Percentiles rank a stretch among this genome's conserved stretches.
phyloP scores from a whole-genome alignment of 176 grass and related monocot genomes.

The Oryza meridionalis region DNA sequence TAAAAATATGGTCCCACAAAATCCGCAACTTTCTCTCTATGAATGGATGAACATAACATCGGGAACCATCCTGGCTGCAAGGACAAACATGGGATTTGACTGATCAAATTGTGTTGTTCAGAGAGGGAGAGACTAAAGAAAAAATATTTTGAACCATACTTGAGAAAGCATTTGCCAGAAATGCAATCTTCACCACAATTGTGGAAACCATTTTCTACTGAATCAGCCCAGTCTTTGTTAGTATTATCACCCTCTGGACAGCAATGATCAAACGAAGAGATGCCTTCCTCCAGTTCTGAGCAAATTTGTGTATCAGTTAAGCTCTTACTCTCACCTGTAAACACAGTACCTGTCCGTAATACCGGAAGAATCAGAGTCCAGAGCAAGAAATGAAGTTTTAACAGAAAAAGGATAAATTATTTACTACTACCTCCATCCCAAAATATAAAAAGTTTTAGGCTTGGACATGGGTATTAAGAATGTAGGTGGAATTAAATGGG shows the following conservation, averaged over 20 bases:
- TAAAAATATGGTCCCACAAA: conserved; percentile 42
- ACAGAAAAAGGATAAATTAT: conserved; percentile 1
- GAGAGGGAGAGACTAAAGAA: background rate
- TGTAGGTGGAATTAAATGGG: too few species aligned
- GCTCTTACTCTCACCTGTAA: conserved; percentile 44
- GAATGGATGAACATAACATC: conserved; percentile 67
- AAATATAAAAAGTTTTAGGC: too few species aligned
- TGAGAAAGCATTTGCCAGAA: conserved; percentile 36
- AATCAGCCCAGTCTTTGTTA: conserved; percentile 39
- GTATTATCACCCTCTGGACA: conserved; percentile 35
- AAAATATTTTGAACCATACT: conserved; percentile 48
- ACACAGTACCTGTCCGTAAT: conserved; percentile 49
- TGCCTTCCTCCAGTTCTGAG: conserved; percentile 39
- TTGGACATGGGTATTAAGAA: too few species aligned
- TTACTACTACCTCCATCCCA: background rate
- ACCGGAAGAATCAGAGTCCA: conserved; percentile 46
- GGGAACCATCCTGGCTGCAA: conserved; percentile 60
- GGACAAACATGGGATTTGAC: background rate
- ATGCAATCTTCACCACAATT: conserved; percentile 23
- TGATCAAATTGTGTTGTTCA: conserved; percentile 6
- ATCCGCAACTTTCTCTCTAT: conserved; percentile 62
- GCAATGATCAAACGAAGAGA: conserved; percentile 46
- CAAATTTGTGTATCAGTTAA: conserved; percentile 28
- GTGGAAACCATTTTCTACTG: conserved; percentile 52
- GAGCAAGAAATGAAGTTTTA: conserved; percentile 9